phyloP scores from a whole-genome alignment of 2,329 filamentous ascomycete species.

The Colletotrichum sansevieriae region DNA sequence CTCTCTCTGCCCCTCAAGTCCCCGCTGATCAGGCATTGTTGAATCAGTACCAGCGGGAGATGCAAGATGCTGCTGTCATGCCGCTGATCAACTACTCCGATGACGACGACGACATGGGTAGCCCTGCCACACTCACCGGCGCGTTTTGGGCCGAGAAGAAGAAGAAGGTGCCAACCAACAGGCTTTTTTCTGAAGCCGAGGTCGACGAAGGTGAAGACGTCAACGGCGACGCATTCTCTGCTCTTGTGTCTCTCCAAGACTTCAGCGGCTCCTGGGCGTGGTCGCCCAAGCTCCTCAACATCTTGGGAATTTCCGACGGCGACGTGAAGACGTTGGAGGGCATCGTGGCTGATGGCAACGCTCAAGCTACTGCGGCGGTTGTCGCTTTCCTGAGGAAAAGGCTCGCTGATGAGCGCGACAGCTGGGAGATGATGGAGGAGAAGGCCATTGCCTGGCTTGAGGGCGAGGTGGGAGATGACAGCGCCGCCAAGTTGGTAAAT shows the following conservation, averaged over 20 bases:
- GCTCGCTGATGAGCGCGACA: slow-evolving; percentile 60
- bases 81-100: not conserved
- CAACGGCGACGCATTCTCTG: slow-evolving; percentile 50
- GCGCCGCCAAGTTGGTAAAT: not conserved
- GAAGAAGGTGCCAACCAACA: not conserved
- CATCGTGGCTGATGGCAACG: too few species aligned
- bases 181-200: not conserved
- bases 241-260: slow-evolving; percentile 66
- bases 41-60: not conserved
- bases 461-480: slow-evolving; percentile 12
- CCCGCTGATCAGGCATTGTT: not conserved
- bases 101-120: not conserved
- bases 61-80: not conserved
- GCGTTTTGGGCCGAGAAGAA: not conserved
- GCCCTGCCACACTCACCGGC: not conserved
- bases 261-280: slow-evolving; percentile 68
- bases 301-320: slow-evolving; percentile 17
- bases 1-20: not conserved
- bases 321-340: too few species aligned
- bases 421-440: slow-evolving; percentile 74
- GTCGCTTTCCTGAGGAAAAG: slow-evolving; percentile 63
- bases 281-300: slow-evolving; percentile 46
- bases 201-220: slow-evolving; percentile 19
- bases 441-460: slow-evolving; percentile 69
- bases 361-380: slow-evolving; percentile 54